Percentiles rank a stretch among this genome's conserved stretches.
Evolutionary conservation across 768 basidiomycete genomes (phyloP).

Genomic region (Boletus tomentosulus): DNA sequence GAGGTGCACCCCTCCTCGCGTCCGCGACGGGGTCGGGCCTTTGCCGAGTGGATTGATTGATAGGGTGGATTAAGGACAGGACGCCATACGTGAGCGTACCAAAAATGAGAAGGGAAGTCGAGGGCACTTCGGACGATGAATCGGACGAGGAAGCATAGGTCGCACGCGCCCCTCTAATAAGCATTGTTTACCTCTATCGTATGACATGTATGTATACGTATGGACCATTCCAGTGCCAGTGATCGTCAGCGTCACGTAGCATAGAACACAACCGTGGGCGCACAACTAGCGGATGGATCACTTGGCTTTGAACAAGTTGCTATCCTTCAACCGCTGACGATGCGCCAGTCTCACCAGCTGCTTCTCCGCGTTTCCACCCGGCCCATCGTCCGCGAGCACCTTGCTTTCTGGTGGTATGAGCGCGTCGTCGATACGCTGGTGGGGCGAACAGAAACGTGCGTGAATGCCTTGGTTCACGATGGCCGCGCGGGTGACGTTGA

Average conservation of each 20-base stretch:
- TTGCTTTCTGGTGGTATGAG: conserved; percentile 34
- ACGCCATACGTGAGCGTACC: conserved; percentile 64
- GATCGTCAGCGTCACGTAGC: neutral
- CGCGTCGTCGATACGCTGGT: conserved; percentile 22
- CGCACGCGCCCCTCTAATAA: too few relatives aligned
- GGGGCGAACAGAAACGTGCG: conserved; percentile 46
- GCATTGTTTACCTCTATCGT: neutral
- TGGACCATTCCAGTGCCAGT: neutral
- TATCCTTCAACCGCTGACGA: conserved; percentile 68
- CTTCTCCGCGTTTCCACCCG: conserved; percentile 63
- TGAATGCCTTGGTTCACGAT: conserved; percentile 62
- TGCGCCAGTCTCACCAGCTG: conserved; percentile 56
- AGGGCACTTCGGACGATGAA: conserved; percentile 35
- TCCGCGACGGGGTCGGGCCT: conserved; percentile 82
- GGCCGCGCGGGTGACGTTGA: conserved; percentile 86
- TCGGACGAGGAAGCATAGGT: conserved; percentile 23
- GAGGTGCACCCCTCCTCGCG: conserved; percentile 56
- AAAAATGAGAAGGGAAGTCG: conserved; percentile 58
- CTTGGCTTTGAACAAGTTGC: conserved; percentile 84
- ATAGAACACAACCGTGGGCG: neutral
- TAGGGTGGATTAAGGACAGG: conserved; percentile 69
- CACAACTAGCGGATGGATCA: conserved; percentile 27
- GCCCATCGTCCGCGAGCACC: conserved; percentile 63
- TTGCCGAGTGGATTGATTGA: conserved; percentile 77
- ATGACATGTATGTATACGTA: neutral